Conservation (phyloP, 2,329 filamentous ascomycete genomes). For the Metarhizium brunneum region DNA sequence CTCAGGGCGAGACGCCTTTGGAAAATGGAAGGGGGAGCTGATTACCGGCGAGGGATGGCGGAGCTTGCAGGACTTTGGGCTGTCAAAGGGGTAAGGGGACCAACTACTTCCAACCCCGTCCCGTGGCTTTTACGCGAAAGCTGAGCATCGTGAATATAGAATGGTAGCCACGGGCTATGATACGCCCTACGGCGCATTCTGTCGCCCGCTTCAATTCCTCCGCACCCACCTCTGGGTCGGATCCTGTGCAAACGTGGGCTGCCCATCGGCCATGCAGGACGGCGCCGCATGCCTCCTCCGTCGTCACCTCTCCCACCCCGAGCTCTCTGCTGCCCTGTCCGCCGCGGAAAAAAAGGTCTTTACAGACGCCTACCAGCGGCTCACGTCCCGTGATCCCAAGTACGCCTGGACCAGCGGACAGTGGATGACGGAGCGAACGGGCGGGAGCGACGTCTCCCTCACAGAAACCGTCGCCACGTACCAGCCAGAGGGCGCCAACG, state of each 20-base stretch:
- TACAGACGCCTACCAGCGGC: constrained; percentile 39
- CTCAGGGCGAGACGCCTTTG: constrained; percentile 51
- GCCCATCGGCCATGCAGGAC: constrained; percentile 59
- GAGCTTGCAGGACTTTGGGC: constrained; percentile 48
- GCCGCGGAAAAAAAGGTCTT: constrained; percentile 32
- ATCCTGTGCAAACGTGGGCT: constrained; percentile 52
- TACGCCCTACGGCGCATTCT: constrained; percentile 37
- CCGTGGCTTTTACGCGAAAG: neutral
- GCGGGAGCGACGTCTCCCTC: constrained; percentile 59
- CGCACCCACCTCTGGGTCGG: constrained; percentile 47
- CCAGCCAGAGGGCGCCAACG: constrained; percentile 8
- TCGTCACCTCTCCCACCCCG: constrained; percentile 27
- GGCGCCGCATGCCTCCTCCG: constrained; percentile 46
- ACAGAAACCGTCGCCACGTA: constrained; percentile 53
- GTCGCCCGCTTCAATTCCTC: constrained; percentile 51
- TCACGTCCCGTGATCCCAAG: constrained; percentile 40
- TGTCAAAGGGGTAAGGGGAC: constrained; percentile 36
- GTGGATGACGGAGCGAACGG: constrained; percentile 68
- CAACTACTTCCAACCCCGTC: neutral
- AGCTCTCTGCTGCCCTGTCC: constrained; percentile 17
- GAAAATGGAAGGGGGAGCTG: constrained; percentile 47
- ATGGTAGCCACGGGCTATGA: constrained; percentile 54
- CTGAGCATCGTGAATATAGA: constrained; percentile 16
- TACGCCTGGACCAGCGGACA: constrained; percentile 62
- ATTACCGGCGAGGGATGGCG: constrained; percentile 60